A percentile compares a stretch with the other conserved stretches of the same genome.
These are phyloP conservation scores for Juglanconis oblonga DNA, from an alignment of 2,329 filamentous ascomycete species.

Conservation along the genomic window DNA sequence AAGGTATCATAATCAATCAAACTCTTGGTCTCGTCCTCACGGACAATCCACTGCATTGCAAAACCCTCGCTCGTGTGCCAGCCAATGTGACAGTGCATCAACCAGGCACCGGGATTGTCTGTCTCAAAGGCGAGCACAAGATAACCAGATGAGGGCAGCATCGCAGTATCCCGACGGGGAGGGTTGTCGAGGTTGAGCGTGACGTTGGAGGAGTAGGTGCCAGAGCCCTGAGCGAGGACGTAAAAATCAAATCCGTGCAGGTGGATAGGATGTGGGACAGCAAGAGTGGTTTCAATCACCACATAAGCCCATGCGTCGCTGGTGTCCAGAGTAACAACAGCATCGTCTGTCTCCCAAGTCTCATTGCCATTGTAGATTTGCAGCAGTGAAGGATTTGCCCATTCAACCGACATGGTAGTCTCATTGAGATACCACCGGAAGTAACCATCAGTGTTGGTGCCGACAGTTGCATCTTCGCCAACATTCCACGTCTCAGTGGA, in stretches of 20 bases:
- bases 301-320: conserved; percentile 33
- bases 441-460: conserved; percentile 28
- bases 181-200: conserved; percentile 39
- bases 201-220: conserved; percentile 27
- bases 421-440: conserved; percentile 50
- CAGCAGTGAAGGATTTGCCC: conserved; percentile 41
- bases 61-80: conserved; percentile 51
- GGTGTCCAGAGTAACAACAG: conserved; percentile 26
- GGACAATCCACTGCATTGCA: conserved; percentile 49
- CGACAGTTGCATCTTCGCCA: conserved; percentile 26
- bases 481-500: conserved; percentile 26
- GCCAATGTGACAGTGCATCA: conserved; percentile 45
- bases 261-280: conserved; percentile 38
- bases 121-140: conserved; percentile 47
- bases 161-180: conserved; percentile 45
- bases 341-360: conserved; percentile 26
- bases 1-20: conserved; percentile 23
- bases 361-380: conserved; percentile 26
- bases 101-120: conserved; percentile 50
- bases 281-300: conserved; percentile 28
- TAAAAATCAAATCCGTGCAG: conserved; percentile 43
- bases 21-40: conserved; percentile 26
- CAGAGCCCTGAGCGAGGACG: conserved; percentile 32
- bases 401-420: conserved; percentile 44
- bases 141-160: conserved; percentile 42